Percentiles rank a stretch among this genome's conserved stretches.
Conservation (phyloP, 129 eudicot genomes). For the Oenanthe sinensis region DNA sequence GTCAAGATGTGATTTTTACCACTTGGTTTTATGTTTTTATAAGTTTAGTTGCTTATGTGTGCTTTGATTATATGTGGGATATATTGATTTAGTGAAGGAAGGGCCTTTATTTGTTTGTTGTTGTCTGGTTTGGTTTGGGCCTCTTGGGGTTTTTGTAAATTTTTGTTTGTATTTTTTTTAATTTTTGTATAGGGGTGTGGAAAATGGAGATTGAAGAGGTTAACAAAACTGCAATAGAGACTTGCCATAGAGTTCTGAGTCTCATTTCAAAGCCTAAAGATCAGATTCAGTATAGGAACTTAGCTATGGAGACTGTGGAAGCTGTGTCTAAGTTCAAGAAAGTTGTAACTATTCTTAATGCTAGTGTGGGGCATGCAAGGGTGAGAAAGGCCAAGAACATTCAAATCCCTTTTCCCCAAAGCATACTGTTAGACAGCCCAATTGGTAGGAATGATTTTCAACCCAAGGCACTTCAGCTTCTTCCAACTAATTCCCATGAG, state of each 20-base stretch:
- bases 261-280: conserved; percentile 67
- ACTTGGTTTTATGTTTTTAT: conserved; percentile 1
- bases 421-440: conserved; percentile 50
- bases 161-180: conserved; percentile 3
- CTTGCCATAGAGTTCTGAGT: conserved; percentile 70
- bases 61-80: background rate
- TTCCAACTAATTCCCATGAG: conserved; percentile 29
- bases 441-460: conserved; percentile 28
- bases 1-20: background rate
- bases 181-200: conserved; percentile 4
- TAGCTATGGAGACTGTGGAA: conserved; percentile 70
- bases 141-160: conserved; percentile 12
- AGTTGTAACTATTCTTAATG: conserved; percentile 68
- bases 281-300: conserved; percentile 47
- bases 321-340: conserved; percentile 77
- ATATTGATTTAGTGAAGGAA: background rate
- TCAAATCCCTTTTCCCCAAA: conserved; percentile 47
- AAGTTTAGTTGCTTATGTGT: background rate
- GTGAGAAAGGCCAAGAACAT: conserved; percentile 48
- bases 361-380: conserved; percentile 86
- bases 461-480: conserved; percentile 52
- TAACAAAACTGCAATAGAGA: conserved; percentile 81
- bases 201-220: conserved; percentile 91
- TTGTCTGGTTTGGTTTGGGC: conserved; percentile 3
- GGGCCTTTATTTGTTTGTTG: too few relatives aligned